Percentiles rank a stretch among this genome's conserved stretches.
phyloP scores from a whole-genome alignment of 1,284 basidiomycete genomes.

The Takashimella tepidaria region DNA sequence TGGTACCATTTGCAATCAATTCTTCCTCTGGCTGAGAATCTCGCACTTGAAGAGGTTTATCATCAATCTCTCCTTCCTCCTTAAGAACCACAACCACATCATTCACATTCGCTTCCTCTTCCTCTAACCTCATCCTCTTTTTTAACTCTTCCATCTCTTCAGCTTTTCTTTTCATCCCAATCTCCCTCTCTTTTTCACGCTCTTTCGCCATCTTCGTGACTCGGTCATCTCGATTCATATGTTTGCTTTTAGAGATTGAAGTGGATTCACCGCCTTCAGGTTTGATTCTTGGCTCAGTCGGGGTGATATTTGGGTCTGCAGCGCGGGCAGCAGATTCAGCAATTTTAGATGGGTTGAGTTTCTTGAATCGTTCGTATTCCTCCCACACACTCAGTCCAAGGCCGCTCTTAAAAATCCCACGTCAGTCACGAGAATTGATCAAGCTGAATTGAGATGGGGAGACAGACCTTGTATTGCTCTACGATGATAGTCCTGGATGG shows the following conservation, averaged over 20 bases:
- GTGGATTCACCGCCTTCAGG: conserved; percentile 11
- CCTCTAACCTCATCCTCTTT: neutral
- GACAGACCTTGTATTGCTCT: conserved; percentile 35
- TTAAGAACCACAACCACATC: conserved; percentile 48
- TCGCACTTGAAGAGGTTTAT: neutral
- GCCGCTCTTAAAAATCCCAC: conserved; percentile 23
- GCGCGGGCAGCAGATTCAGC: conserved; percentile 18
- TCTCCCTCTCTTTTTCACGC: conserved; percentile 5
- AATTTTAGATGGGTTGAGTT: conserved; percentile 26
- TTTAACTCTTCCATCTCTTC: conserved; percentile 3
- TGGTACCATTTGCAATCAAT: neutral
- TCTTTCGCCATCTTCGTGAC: conserved; percentile 3
- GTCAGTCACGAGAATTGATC: no score
- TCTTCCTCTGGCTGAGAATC: neutral
- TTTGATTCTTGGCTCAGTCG: conserved; percentile 4
- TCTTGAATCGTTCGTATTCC: conserved; percentile 37
- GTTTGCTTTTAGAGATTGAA: neutral
- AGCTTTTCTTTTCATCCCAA: conserved; percentile 6
- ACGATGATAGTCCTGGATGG: conserved; percentile 37
- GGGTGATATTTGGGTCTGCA: neutral
- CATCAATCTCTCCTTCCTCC: conserved; percentile 52
- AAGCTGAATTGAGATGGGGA: no score
- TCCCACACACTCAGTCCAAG: conserved; percentile 35
- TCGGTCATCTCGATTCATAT: neutral
- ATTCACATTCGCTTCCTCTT: conserved; percentile 2